Evolutionary conservation across 2,329 filamentous ascomycete species (phyloP).

Genomic region (Rutstroemia sydowiana): DNA sequence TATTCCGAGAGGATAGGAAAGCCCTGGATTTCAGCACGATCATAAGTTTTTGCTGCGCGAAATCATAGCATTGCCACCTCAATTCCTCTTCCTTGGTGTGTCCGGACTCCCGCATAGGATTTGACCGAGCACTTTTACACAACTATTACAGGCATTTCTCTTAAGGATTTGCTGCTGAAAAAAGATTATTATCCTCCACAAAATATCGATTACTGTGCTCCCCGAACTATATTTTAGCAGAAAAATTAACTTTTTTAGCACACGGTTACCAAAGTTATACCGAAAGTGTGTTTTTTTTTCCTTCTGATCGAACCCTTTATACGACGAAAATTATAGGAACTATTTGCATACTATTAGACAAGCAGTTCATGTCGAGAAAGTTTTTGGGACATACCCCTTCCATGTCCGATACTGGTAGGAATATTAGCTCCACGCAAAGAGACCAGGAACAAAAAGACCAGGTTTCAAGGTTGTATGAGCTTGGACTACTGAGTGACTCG

Average conservation of each 20-base stretch:
- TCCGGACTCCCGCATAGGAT: conserved; percentile 6
- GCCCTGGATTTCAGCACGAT: neutral
- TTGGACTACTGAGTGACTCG: conserved; percentile 25
- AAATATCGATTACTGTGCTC: neutral
- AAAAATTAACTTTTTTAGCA: neutral
- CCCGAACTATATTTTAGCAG: neutral
- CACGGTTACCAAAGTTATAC: neutral
- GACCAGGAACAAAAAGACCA: conserved; percentile 20
- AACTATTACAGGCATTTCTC: neutral
- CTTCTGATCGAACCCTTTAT: neutral
- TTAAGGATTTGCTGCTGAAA: neutral
- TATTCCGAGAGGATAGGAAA: neutral
- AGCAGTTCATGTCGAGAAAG: conserved; percentile 25
- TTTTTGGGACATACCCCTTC: conserved; percentile 14
- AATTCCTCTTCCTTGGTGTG: conserved; percentile 4
- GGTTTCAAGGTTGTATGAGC: conserved; percentile 28
- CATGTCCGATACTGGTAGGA: conserved; percentile 4
- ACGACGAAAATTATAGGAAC: neutral
- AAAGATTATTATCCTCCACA: neutral
- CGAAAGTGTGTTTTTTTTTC: neutral
- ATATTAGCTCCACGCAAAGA: conserved; percentile 7
- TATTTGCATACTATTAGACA: neutral
- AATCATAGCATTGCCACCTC: conserved; percentile 5
- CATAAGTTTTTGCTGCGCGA: neutral
- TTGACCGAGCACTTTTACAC: neutral